These are phyloP conservation scores for Kuraishia floccosa DNA, from an alignment of 805 yeast species.

Conservation along the genomic window DNA sequence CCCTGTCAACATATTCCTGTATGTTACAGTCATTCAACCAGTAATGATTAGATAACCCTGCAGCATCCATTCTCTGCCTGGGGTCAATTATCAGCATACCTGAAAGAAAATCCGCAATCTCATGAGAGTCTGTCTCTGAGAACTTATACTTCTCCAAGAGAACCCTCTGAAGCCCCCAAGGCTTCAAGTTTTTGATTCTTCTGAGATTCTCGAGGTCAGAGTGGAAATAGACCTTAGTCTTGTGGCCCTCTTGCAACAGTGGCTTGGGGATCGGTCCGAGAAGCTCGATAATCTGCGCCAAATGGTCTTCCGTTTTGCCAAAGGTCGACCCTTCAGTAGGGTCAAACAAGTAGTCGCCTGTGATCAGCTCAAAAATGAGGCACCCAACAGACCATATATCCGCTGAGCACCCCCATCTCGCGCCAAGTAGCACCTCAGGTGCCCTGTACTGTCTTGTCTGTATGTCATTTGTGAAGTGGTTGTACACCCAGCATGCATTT, in stretches of 20 bases:
- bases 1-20: constrained; percentile 67
- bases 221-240: constrained; percentile 28
- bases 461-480: constrained; percentile 79
- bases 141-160: constrained; percentile 78
- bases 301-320: constrained; percentile 87
- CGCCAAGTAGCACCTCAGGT: constrained; percentile 76
- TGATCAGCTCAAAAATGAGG: constrained; percentile 76
- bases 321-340: constrained; percentile 73
- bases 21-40: constrained; percentile 78
- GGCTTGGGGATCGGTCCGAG: constrained; percentile 33
- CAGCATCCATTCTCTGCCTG: constrained; percentile 82
- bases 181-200: constrained; percentile 71
- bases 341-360: constrained; percentile 92
- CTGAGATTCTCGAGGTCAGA: constrained; percentile 36
- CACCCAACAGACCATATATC: constrained; percentile 98
- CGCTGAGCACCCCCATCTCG: constrained; percentile 89
- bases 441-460: constrained; percentile 91
- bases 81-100: constrained; percentile 85
- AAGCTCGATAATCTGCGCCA: constrained; percentile 84
- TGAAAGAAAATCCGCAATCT: constrained; percentile 61
- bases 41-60: constrained; percentile 82
- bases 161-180: constrained; percentile 82
- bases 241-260: constrained; percentile 51
- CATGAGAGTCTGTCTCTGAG: constrained; percentile 53
- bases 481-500: constrained; percentile 74